Percentiles rank a stretch among this genome's conserved stretches.
Conservation (phyloP, 352 stramenopile genomes). For the Globisporangium heterothallicum region DNA sequence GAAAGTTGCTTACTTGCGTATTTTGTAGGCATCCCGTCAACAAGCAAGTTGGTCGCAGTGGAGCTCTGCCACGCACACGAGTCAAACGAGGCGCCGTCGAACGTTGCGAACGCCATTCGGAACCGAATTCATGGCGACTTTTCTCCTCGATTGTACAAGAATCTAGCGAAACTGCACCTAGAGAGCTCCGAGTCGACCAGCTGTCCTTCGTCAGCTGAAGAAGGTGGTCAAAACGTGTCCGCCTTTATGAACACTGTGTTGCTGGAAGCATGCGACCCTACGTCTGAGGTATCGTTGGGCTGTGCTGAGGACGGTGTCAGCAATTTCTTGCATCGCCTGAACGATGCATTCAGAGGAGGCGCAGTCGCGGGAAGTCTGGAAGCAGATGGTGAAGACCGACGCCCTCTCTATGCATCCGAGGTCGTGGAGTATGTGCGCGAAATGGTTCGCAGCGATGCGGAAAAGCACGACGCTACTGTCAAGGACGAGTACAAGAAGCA, state of each 20-base stretch:
- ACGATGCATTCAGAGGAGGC: constrained; percentile 57
- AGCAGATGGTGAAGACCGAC: constrained; percentile 17
- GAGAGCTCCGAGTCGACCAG: not conserved
- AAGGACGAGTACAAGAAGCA: constrained; percentile 49
- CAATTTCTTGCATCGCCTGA: constrained; percentile 57
- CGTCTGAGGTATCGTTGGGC: constrained; percentile 32
- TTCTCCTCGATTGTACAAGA: constrained; percentile 21
- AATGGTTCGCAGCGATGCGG: constrained; percentile 32
- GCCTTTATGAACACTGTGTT: constrained; percentile 48
- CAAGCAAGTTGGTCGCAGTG: constrained; percentile 59
- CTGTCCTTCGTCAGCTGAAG: not conserved
- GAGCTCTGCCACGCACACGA: constrained; percentile 63
- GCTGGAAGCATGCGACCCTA: constrained; percentile 46
- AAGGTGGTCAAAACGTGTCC: no score
- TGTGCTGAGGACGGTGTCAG: constrained; percentile 36
- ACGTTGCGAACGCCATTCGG: constrained; percentile 33
- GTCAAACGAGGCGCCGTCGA: constrained; percentile 29
- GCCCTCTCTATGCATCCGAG: constrained; percentile 21
- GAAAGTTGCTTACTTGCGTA: not conserved
- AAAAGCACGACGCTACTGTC: constrained; percentile 32
- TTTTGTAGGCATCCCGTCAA: constrained; percentile 41
- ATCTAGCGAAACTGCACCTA: constrained; percentile 22
- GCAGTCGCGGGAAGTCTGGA: constrained; percentile 22
- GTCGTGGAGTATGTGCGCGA: constrained; percentile 36
- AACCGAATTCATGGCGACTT: constrained; percentile 45